Conservation (phyloP, 768 basidiomycete species). For the Lactarius vividus region DNA sequence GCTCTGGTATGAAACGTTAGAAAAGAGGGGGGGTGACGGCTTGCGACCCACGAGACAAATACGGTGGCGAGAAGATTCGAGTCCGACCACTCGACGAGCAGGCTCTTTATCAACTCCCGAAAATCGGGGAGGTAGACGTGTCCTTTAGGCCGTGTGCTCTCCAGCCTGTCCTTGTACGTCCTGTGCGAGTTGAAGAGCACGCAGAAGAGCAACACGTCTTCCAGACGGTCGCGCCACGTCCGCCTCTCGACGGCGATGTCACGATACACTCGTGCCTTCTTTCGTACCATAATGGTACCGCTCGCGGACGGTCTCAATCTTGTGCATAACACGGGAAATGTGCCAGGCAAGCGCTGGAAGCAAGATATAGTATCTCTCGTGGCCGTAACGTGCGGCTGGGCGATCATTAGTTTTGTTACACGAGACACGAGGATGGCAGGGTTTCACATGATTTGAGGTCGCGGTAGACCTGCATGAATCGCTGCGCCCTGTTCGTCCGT, state of each 20-base stretch:
- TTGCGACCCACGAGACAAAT: constrained; percentile 14
- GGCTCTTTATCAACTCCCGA: constrained; percentile 2
- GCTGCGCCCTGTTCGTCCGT: constrained; percentile 16
- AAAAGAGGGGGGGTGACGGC: background rate
- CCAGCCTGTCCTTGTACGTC: constrained; percentile 10
- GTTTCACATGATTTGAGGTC: constrained; percentile 12
- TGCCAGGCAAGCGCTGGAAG: constrained; percentile 18
- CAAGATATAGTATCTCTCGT: background rate
- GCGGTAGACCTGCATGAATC: constrained; percentile 19
- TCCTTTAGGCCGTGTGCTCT: constrained; percentile 12
- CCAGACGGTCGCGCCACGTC: constrained; percentile 6
- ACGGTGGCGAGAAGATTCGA: constrained; percentile 19
- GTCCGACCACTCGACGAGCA: constrained; percentile 19
- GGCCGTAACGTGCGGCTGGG: constrained; percentile 1
- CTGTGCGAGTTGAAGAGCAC: constrained; percentile 12
- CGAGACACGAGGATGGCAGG: background rate
- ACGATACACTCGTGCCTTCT: constrained; percentile 13
- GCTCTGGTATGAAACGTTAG: background rate
- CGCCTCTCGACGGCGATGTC: constrained; percentile 10
- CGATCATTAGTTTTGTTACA: background rate
- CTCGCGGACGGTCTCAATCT: constrained; percentile 14
- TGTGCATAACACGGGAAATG: constrained; percentile 17
- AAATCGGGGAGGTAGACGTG: constrained; percentile 16
- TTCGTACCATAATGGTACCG: constrained; percentile 15
- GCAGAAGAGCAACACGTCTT: constrained; percentile 12